phyloP scores from a whole-genome alignment of 2,329 filamentous ascomycete genomes.

The Pezizomycotina sp. region DNA sequence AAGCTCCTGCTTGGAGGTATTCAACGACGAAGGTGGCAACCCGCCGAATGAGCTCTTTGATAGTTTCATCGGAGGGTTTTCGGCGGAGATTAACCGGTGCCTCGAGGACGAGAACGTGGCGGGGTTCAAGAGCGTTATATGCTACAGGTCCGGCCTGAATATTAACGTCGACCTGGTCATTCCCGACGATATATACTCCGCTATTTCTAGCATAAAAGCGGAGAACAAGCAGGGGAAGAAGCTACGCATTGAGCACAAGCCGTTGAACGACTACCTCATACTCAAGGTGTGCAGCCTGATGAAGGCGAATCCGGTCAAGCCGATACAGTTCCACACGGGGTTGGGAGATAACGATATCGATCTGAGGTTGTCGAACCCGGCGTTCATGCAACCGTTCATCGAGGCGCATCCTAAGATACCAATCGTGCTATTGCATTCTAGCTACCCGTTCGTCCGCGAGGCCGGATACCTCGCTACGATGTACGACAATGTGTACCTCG shows the following conservation, averaged over 20 bases:
- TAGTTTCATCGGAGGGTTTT: conserved; percentile 37
- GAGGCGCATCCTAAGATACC: conserved; percentile 50
- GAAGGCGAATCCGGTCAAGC: conserved; percentile 41
- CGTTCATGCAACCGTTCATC: conserved; percentile 58
- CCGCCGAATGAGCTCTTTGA: conserved; percentile 29
- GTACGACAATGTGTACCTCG: conserved; percentile 65
- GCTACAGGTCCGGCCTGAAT: conserved; percentile 59
- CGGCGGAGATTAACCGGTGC: conserved; percentile 38
- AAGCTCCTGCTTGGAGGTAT: conserved; percentile 40
- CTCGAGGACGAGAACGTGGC: conserved; percentile 51
- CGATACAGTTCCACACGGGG: conserved; percentile 70
- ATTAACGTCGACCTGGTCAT: conserved; percentile 30
- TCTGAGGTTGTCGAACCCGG: conserved; percentile 53
- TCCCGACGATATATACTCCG: too few relatives aligned
- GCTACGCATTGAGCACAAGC: conserved; percentile 44
- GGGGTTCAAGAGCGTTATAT: conserved; percentile 70
- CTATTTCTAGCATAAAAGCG: conserved; percentile 20
- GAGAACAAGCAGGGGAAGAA: conserved; percentile 28
- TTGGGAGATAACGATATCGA: conserved; percentile 65
- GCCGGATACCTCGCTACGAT: conserved; percentile 61
- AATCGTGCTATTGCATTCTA: conserved; percentile 62
- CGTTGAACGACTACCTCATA: conserved; percentile 54
- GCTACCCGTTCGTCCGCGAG: conserved; percentile 67
- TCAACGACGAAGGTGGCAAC: conserved; percentile 29
- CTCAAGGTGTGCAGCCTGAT: conserved; percentile 46